These are phyloP conservation scores for Panicum virgatum DNA, from an alignment of 202 grass and related monocot species.

Conservation along the genomic window DNA sequence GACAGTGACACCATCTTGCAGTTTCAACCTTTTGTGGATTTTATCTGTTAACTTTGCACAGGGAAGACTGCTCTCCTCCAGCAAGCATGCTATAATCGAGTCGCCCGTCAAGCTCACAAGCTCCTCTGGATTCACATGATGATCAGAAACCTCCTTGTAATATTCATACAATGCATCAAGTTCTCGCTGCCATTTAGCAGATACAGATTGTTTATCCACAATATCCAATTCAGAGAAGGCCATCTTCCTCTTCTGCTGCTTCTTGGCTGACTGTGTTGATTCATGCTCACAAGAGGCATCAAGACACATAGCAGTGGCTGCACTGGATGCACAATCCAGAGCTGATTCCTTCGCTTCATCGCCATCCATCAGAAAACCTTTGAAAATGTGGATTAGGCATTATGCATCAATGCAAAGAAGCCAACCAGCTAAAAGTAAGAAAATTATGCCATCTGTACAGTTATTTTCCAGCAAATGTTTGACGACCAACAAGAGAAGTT, in stretches of 20 bases:
- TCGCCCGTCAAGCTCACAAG: neutral
- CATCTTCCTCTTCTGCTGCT: constrained; percentile 56
- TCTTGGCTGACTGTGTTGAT: constrained; percentile 15
- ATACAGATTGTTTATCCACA: constrained; percentile 30
- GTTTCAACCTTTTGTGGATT: constrained; percentile 52
- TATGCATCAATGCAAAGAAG: neutral
- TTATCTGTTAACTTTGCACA: constrained; percentile 54
- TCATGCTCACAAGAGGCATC: neutral
- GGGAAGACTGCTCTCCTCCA: constrained; percentile 65
- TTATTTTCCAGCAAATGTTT: neutral
- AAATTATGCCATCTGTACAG: neutral
- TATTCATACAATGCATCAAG: constrained; percentile 53
- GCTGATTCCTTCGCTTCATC: neutral
- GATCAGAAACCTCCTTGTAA: constrained; percentile 54
- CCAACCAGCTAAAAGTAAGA: neutral
- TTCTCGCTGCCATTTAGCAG: constrained; percentile 40
- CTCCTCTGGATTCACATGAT: constrained; percentile 32
- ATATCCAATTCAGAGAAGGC: constrained; percentile 25
- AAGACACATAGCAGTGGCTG: neutral
- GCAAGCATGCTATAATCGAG: constrained; percentile 49
- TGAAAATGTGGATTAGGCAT: neutral
- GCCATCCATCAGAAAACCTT: constrained; percentile 24
- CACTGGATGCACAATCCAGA: neutral
- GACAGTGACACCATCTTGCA: constrained; percentile 38
- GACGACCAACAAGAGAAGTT: neutral